These are phyloP conservation scores for Gardenia jasminoides DNA, from an alignment of 257 asterid genomes.

Conservation along the genomic window DNA sequence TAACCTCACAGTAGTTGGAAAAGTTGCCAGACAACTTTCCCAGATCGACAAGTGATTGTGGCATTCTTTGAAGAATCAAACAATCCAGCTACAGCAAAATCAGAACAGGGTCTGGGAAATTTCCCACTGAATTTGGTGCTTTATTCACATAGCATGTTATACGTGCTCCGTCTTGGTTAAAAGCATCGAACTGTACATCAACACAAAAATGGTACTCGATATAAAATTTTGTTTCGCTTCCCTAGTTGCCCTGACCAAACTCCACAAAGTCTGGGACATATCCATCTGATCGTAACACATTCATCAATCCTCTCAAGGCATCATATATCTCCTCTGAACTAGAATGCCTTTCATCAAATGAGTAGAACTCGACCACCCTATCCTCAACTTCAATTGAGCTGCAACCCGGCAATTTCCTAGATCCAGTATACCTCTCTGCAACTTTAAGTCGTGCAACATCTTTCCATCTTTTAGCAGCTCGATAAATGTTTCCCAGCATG, in stretches of 20 bases:
- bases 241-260: slow-evolving; percentile 29
- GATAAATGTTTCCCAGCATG: slow-evolving; percentile 69
- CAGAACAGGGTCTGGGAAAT: background rate
- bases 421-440: slow-evolving; percentile 64
- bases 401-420: slow-evolving; percentile 65
- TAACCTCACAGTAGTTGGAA: too few relatives aligned
- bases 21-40: background rate
- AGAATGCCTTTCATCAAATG: slow-evolving; percentile 68
- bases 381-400: slow-evolving; percentile 63
- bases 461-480: slow-evolving; percentile 70
- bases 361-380: slow-evolving; percentile 57
- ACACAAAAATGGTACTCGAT: background rate
- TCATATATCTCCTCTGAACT: slow-evolving; percentile 51
- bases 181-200: background rate
- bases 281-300: slow-evolving; percentile 37
- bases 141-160: background rate
- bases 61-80: background rate
- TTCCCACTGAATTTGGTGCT: background rate
- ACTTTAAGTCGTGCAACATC: slow-evolving; percentile 61
- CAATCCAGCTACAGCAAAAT: background rate
- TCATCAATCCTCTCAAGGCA: slow-evolving; percentile 54
- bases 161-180: background rate
- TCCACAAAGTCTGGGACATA: slow-evolving; percentile 26
- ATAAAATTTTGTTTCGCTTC: background rate
- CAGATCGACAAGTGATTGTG: background rate